phyloP scores from a whole-genome alignment of 1,139 yeast species.

The Lodderomyces orthopsilosis region DNA sequence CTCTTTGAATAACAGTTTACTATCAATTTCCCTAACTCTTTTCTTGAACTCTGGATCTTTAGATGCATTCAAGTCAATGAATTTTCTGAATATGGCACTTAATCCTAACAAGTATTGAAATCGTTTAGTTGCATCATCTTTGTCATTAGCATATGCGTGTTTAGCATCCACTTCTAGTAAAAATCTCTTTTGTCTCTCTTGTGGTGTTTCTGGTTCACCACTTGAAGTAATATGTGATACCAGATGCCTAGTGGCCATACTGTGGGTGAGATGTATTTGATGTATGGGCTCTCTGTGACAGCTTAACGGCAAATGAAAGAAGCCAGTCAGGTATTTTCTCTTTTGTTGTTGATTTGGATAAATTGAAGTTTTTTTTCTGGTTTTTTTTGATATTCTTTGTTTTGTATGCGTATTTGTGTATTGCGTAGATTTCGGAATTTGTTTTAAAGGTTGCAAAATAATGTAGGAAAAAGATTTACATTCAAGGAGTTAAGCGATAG shows the following conservation, averaged over 20 bases:
- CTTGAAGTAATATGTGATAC: neutral
- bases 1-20: constrained; percentile 28
- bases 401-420: too few species aligned
- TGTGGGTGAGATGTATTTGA: constrained; percentile 5
- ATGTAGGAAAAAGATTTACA: too few species aligned
- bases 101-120: constrained; percentile 80
- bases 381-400: too few species aligned
- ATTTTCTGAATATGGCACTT: constrained; percentile 83
- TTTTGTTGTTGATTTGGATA: too few species aligned
- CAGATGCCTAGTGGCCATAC: neutral
- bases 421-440: too few species aligned
- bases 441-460: too few species aligned
- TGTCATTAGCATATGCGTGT: constrained; percentile 54
- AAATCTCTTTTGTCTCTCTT: constrained; percentile 45
- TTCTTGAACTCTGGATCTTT: constrained; percentile 64
- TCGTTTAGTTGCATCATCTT: constrained; percentile 71
- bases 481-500: too few species aligned
- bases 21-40: constrained; percentile 43
- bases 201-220: constrained; percentile 20
- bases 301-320: too few species aligned
- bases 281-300: too few species aligned
- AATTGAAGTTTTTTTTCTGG: too few species aligned
- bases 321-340: too few species aligned
- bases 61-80: constrained; percentile 77
- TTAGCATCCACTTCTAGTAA: constrained; percentile 51